A percentile compares a stretch with the other conserved stretches of the same genome.
Evolutionary conservation across 2,329 filamentous ascomycete genomes (phyloP).

Genomic region (Podosphaera fusca): DNA sequence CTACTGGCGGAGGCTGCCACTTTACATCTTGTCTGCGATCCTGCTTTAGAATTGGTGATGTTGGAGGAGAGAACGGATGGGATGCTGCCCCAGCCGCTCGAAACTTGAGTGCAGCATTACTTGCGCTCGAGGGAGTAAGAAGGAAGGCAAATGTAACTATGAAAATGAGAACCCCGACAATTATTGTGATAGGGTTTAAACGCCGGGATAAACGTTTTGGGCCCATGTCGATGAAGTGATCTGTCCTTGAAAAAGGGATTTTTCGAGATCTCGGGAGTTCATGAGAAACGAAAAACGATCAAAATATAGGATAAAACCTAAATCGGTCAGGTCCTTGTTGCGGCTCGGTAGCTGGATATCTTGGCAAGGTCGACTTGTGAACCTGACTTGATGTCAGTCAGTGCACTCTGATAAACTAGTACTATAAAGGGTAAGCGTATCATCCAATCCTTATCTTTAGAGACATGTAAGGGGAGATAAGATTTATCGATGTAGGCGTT

Average conservation of each 20-base stretch:
- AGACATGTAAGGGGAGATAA: too few species aligned
- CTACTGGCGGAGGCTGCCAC: slow-evolving; percentile 53
- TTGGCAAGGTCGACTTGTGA: too few species aligned
- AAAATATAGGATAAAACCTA: too few species aligned
- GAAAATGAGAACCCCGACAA: slow-evolving; percentile 47
- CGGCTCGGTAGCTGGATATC: too few species aligned
- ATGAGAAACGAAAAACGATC: too few species aligned
- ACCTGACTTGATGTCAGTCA: too few species aligned
- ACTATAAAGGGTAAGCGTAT: too few species aligned
- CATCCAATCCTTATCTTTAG: too few species aligned
- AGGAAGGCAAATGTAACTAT: slow-evolving; percentile 48
- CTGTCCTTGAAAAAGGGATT: slow-evolving; percentile 13
- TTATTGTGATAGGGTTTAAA: slow-evolving; percentile 52
- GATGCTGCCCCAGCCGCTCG: slow-evolving; percentile 34
- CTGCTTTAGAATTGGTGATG: slow-evolving; percentile 49
- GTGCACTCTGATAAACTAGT: too few species aligned
- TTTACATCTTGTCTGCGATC: slow-evolving; percentile 29
- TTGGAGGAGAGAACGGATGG: slow-evolving; percentile 50
- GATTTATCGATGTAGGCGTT: too few species aligned
- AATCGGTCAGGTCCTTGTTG: too few species aligned
- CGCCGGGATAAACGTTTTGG: slow-evolving; percentile 51
- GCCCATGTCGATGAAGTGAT: slow-evolving; percentile 23
- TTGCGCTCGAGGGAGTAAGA: slow-evolving; percentile 26
- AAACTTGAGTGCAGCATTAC: slow-evolving; percentile 24
- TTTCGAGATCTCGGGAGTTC: too few species aligned